Base-by-base conservation (phyloP, 2,329 filamentous ascomycete species). In the Xylariaceae sp. region DNA sequence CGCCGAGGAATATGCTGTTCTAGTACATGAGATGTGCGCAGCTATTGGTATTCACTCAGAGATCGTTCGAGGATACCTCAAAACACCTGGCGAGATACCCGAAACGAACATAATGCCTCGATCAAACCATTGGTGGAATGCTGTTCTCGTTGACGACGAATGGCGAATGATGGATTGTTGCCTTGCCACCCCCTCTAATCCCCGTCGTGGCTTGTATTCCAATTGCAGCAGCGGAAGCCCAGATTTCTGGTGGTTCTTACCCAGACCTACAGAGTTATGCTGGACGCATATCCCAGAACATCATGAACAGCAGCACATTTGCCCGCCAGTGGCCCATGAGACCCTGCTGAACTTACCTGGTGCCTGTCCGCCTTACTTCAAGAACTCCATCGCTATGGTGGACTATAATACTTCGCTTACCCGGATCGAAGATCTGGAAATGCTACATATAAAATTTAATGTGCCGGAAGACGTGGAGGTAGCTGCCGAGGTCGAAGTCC, bases 81-180 rank as follows among this genome's bases (percentile, higher is more conserved):
- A 99, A 70, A 79, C 82, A 1, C 94, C 94, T 0, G 92, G 92
- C 0, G 94, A 97, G 65, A 75, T 86, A 6, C 77, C 87, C 1
- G 91, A 97, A 64, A 76, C 91, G 43, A 88, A 88, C 58, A 86
- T 87, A 55, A 83, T 92, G 70, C 89, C 89, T n/a, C 84, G 86
- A 32, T 81, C 92, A 0, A 99, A 99, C 66, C 94, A 99, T 72
- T 97, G 88, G 85, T 99, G 94, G 94, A 99, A 99, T 64, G 86
- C 90, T 0, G 89, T 97, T 19, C 75, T 96, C 37, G 85, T 96
- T 6, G 94, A 99, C 70, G 87, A 88, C 27, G 91, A 96, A 72
- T 99, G 94, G 94, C 87, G 94, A 49, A 88, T 97, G 61, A 89
- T 99, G 75, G 94, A 99, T 70, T 94, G 90, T 69, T 95, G 90